phyloP scores from a whole-genome alignment of 345 rosid genomes.

The Hibiscus syriacus region DNA sequence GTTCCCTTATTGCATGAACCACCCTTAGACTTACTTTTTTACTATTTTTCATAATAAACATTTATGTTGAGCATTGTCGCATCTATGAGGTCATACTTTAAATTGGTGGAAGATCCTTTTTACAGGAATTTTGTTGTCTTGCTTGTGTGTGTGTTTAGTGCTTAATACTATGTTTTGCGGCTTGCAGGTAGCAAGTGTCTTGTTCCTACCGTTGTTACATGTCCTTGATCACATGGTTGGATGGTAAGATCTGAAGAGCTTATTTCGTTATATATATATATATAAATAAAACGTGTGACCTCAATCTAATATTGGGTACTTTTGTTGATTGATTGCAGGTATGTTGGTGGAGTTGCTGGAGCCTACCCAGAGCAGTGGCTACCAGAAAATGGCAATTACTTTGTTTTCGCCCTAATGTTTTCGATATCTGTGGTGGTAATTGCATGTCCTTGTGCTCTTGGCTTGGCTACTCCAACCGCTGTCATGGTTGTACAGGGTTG shows the following conservation, averaged over 20 bases:
- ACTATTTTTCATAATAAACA: background rate
- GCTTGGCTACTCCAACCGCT: conserved; percentile 99
- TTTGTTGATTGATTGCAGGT: conserved; percentile 43
- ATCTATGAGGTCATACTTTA: conserved; percentile 1
- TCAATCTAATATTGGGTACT: background rate
- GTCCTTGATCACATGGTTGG: conserved; percentile 64
- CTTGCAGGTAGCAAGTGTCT: conserved; percentile 94
- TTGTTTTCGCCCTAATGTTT: conserved; percentile 95
- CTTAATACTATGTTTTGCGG: conserved; percentile 12
- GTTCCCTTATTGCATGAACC: background rate
- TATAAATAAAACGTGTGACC: background rate
- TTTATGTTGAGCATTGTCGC: background rate
- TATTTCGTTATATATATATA: conserved; percentile 5
- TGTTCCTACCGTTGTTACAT: conserved; percentile 81
- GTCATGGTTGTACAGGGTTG: conserved; percentile 99
- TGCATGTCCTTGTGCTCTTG: conserved; percentile 99
- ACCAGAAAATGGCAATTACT: conserved; percentile 79
- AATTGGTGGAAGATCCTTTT: background rate
- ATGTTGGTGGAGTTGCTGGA: conserved; percentile 61
- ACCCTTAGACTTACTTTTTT: background rate
- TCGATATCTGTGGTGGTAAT: conserved; percentile 94
- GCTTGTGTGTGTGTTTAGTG: background rate
- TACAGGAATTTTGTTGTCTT: conserved; percentile 5
- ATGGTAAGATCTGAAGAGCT: conserved; percentile 52
- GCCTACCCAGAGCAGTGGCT: conserved; percentile 91